Evolutionary conservation across 163 green algal genomes (phyloP).

Genomic region (Chlamydomonas reinhardtii): DNA sequence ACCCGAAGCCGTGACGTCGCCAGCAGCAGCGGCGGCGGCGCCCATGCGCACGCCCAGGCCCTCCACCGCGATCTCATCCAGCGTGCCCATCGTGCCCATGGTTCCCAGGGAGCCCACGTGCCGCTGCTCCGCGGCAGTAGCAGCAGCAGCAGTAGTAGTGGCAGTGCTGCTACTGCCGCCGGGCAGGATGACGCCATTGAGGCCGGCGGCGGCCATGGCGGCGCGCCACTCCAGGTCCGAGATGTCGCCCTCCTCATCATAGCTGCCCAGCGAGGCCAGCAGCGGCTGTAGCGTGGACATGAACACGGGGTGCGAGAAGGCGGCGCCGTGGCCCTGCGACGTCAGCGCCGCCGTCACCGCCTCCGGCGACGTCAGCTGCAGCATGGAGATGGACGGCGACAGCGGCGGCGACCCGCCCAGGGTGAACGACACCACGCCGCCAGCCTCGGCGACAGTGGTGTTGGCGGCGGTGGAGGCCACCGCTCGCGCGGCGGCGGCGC

Average conservation of each 20-base stretch:
- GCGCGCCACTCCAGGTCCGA: conserved; percentile 23
- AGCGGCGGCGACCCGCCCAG: conserved; percentile 20
- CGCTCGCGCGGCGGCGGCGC: background rate
- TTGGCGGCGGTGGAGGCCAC: background rate
- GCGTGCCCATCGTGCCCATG: conserved; percentile 18
- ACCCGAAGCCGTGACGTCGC: no score
- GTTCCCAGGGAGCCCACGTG: conserved; percentile 1
- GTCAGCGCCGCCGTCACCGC: conserved; percentile 42
- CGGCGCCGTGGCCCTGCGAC: conserved; percentile 38
- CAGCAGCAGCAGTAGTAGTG: no score
- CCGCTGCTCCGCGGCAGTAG: background rate
- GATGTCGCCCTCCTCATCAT: conserved; percentile 45
- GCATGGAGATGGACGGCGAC: conserved; percentile 35
- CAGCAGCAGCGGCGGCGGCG: no score
- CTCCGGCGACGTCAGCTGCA: conserved; percentile 40
- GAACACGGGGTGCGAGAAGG: conserved; percentile 38
- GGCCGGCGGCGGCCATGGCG: conserved; percentile 6
- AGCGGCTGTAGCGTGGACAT: conserved; percentile 25
- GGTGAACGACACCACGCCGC: conserved; percentile 22
- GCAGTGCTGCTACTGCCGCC: background rate
- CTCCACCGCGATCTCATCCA: conserved; percentile 3
- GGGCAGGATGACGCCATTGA: background rate
- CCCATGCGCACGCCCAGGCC: no score
- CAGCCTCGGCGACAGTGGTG: background rate
- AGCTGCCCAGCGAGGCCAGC: conserved; percentile 1